Evolutionary conservation across 495 filamentous ascomycete species (phyloP).

Genomic region (Talaromyces trachyspermus): DNA sequence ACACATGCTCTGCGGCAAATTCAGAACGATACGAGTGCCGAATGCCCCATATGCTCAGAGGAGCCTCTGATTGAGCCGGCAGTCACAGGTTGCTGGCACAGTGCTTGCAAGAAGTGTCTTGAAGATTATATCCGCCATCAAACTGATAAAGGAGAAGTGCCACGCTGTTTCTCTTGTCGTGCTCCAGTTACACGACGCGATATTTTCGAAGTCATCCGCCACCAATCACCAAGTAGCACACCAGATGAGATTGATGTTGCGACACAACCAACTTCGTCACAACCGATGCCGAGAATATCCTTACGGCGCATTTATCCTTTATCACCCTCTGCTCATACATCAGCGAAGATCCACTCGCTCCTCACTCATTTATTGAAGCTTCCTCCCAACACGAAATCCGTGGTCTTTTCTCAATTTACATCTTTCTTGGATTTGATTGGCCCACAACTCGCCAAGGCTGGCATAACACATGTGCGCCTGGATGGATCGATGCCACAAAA

Average conservation of each 20-base stretch:
- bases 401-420: constrained; percentile 95
- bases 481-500: constrained; percentile 90
- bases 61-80: constrained; percentile 91
- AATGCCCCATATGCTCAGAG: constrained; percentile 92
- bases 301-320: constrained; percentile 71
- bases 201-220: constrained; percentile 79
- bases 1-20: constrained; percentile 86
- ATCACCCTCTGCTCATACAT: constrained; percentile 52
- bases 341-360: constrained; percentile 78
- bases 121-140: constrained; percentile 83
- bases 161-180: constrained; percentile 85
- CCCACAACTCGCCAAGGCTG: constrained; percentile 59
- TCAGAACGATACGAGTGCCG: constrained; percentile 74
- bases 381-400: constrained; percentile 71
- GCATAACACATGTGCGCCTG: constrained; percentile 75
- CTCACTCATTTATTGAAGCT: constrained; percentile 64
- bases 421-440: constrained; percentile 89
- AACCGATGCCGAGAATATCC: constrained; percentile 56
- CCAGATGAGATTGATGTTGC: constrained; percentile 25
- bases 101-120: constrained; percentile 87
- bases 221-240: constrained; percentile 26
- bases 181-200: constrained; percentile 74
- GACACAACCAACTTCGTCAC: constrained; percentile 23
- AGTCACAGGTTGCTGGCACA: constrained; percentile 95
- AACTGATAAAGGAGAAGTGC: constrained; percentile 61